Evolutionary conservation across 208 protist genomes (phyloP).

Genomic region (Leishmania tropica): DNA sequence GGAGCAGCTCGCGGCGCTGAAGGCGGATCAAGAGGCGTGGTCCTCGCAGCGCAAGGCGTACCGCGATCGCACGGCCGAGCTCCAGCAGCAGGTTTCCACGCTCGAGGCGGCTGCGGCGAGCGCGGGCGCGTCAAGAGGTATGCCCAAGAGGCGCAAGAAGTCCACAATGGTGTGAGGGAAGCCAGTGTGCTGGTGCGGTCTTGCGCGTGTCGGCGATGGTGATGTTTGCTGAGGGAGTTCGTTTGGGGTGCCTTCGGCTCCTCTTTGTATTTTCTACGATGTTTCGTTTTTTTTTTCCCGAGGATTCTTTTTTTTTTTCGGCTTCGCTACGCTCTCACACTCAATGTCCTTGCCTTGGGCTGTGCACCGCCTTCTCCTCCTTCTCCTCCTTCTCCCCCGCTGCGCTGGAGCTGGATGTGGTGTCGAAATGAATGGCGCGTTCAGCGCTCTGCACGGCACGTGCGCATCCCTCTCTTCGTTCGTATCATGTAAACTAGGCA

Average conservation of each 20-base stretch:
- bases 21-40: slow-evolving; percentile 68
- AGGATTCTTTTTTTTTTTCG: background rate
- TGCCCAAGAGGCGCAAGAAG: slow-evolving; percentile 33
- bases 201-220: background rate
- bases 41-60: slow-evolving; percentile 66
- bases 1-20: slow-evolving; percentile 42
- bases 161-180: background rate
- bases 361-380: background rate
- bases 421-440: background rate
- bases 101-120: slow-evolving; percentile 39
- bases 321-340: background rate
- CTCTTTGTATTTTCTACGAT: background rate
- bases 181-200: background rate
- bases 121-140: background rate
- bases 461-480: too few relatives aligned
- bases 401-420: background rate
- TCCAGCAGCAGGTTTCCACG: slow-evolving; percentile 42
- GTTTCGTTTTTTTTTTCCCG: background rate
- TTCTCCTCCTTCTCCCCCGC: too few relatives aligned
- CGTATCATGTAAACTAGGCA: background rate
- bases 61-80: slow-evolving; percentile 39
- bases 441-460: background rate
- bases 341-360: background rate
- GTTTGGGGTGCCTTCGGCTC: background rate
- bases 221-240: background rate